Conservation (phyloP, 371 early-diverging fungal species). For the Umbelopsis sp. region DNA sequence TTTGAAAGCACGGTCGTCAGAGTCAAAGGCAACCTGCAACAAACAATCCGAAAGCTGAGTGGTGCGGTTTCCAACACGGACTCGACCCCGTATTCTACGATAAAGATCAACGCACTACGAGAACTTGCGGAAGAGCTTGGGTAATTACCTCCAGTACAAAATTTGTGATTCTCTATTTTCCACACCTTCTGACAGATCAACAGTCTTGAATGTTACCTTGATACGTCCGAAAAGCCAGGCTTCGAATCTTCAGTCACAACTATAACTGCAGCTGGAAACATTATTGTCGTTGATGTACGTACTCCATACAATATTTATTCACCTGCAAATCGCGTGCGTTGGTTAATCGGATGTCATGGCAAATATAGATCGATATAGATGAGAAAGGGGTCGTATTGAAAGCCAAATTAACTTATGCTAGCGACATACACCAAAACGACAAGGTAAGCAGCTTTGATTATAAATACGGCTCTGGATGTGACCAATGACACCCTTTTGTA, state of each 20-base stretch:
- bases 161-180: too few species aligned
- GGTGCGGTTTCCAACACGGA: slow-evolving; percentile 36
- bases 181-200: not conserved
- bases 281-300: slow-evolving; percentile 65
- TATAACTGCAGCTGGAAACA: slow-evolving; percentile 59
- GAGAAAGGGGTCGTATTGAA: slow-evolving; percentile 47
- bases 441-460: slow-evolving; percentile 28
- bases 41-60: slow-evolving; percentile 46
- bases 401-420: slow-evolving; percentile 60
- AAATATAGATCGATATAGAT: slow-evolving; percentile 59
- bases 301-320: not conserved
- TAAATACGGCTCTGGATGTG: not conserved
- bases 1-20: slow-evolving; percentile 55
- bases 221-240: slow-evolving; percentile 47
- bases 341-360: too few species aligned
- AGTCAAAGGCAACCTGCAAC: slow-evolving; percentile 49
- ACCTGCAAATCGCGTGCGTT: too few species aligned
- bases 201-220: slow-evolving; percentile 57
- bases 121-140: slow-evolving; percentile 47
- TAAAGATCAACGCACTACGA: slow-evolving; percentile 38
- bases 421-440: slow-evolving; percentile 50
- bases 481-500: not conserved
- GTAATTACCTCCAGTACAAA: slow-evolving; percentile 22
- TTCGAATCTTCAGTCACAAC: slow-evolving; percentile 50
- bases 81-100: not conserved